These are phyloP conservation scores for Austroboletus olivaceoglutinosus DNA, from an alignment of 1,284 basidiomycete species.

Conservation along the genomic window DNA sequence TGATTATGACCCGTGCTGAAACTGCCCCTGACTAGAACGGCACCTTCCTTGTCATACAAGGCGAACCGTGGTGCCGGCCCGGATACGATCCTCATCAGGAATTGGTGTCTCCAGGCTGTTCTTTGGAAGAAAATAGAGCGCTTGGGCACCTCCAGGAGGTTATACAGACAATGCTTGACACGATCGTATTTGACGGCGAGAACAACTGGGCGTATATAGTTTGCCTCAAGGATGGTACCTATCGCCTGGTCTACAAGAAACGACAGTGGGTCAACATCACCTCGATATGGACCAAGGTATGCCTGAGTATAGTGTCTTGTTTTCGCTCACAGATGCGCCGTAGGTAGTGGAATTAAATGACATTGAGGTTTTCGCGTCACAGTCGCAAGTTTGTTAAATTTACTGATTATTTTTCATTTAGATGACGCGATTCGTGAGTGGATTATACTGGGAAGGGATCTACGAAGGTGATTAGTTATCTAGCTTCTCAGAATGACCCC, in stretches of 20 bases:
- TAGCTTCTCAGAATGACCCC: not conserved
- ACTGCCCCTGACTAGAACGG: constrained; percentile 25
- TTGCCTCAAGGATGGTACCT: constrained; percentile 29
- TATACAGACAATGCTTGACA: constrained; percentile 38
- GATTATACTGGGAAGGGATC: constrained; percentile 30
- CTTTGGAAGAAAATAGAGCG: constrained; percentile 23
- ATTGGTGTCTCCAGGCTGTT: not conserved
- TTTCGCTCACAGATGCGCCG: constrained; percentile 1
- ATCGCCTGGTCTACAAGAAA: constrained; percentile 36
- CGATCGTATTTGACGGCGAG: constrained; percentile 40
- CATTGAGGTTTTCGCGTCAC: constrained; percentile 25
- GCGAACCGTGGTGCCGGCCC: constrained; percentile 28
- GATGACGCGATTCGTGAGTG: constrained; percentile 27
- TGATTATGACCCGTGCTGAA: constrained; percentile 10
- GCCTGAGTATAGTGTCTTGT: constrained; percentile 5
- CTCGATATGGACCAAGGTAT: constrained; percentile 38
- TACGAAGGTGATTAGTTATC: constrained; percentile 23
- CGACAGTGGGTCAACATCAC: constrained; percentile 35
- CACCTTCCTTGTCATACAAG: constrained; percentile 42
- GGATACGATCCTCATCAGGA: not conserved
- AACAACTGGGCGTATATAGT: constrained; percentile 47
- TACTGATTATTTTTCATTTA: constrained; percentile 6
- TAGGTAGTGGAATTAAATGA: constrained; percentile 34
- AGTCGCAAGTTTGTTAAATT: not conserved
- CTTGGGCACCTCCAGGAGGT: constrained; percentile 29